Percentiles rank a stretch among this genome's conserved stretches.
These are phyloP conservation scores for Ramichloridium luteum DNA, from an alignment of 2,329 filamentous ascomycete genomes.

Conservation along the genomic window DNA sequence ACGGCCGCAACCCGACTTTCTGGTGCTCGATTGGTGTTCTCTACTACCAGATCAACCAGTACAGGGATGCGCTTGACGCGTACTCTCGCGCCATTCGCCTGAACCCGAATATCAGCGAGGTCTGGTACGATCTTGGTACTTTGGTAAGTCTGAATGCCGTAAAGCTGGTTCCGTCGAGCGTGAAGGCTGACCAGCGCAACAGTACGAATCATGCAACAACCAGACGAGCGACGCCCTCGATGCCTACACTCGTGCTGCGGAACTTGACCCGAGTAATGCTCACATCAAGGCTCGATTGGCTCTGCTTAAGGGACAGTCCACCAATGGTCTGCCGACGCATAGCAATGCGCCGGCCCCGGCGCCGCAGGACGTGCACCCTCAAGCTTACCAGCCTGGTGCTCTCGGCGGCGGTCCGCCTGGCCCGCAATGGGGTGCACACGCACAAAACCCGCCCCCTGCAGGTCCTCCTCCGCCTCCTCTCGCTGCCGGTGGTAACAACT, in stretches of 20 bases:
- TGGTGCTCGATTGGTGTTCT: constrained; percentile 99
- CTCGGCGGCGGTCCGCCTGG: constrained; percentile 66
- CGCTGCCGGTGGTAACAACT: constrained; percentile 41
- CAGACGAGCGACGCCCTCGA: constrained; percentile 93
- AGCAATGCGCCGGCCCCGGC: constrained; percentile 57
- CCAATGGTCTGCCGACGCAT: constrained; percentile 56
- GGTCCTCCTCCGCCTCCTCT: constrained; percentile 50
- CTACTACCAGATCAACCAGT: constrained; percentile 99
- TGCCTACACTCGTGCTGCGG: constrained; percentile 86
- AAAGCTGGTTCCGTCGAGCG: not conserved
- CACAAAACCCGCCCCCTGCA: constrained; percentile 49
- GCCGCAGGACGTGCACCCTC: constrained; percentile 90
- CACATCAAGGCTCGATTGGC: constrained; percentile 94
- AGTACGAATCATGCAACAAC: constrained; percentile 99
- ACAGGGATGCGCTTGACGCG: constrained; percentile 91
- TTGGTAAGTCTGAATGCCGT: constrained; percentile 50
- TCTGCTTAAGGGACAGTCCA: constrained; percentile 65
- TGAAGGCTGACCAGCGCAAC: constrained; percentile 22
- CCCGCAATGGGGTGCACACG: constrained; percentile 79
- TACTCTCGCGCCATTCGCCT: constrained; percentile 93
- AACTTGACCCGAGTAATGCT: constrained; percentile 82
- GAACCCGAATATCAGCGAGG: constrained; percentile 96
- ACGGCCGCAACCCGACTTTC: constrained; percentile 94
- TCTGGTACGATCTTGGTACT: constrained; percentile 97
- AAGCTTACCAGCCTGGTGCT: constrained; percentile 75